Base-by-base conservation (phyloP, 495 filamentous ascomycete genomes). In the Aspergillus indologenus region DNA sequence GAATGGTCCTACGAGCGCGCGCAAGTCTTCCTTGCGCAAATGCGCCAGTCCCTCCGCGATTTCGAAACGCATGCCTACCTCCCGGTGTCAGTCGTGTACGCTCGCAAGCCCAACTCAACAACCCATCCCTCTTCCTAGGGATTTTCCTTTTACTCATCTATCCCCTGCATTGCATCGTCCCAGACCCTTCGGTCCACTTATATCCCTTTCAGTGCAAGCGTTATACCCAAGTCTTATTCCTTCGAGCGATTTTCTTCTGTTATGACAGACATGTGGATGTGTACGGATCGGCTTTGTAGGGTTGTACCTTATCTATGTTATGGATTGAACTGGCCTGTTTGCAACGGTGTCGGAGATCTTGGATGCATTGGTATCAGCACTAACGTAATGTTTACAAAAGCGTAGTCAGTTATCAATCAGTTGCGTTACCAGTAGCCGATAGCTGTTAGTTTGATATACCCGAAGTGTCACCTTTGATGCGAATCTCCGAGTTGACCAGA, bases 31-130 rank as follows among this genome's bases (percentile, higher is more conserved):
- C 67, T 69, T 15, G 67, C 65, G 2, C 60, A 67, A 45, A 69
- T 69, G 67, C 65, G 67, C 15, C 21, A 54, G 9, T 44, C 29
- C 9, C 58, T 67, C 5, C 62, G 62, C 6, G 67, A 69, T 19
- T 61, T 59, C 17, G 45, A 56, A 7, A 67, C 58, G 0, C 67
- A 64, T 46, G 67, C 67, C 20, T 69, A 69, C 59, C 61, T 78
- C 29, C 65, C 65, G 0, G 62, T 56, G 14, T 61, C 65, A 2
- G 57, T 68, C 4, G 65, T 65, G 1, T 61, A 62, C 19, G 65
- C 62, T 23, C 65, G 60, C n/a, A 68, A 68, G 55, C 62, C 65
- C 1, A 34, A 44, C 1, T 40, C 34, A 4, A 11, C 5, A 2
- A 11, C 34, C 34, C 46, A 20, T 11, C 31, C 52, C 0, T 12